These are phyloP conservation scores for Ascochyta clinopodiicola DNA, from an alignment of 2,329 filamentous ascomycete species.

Conservation along the genomic window DNA sequence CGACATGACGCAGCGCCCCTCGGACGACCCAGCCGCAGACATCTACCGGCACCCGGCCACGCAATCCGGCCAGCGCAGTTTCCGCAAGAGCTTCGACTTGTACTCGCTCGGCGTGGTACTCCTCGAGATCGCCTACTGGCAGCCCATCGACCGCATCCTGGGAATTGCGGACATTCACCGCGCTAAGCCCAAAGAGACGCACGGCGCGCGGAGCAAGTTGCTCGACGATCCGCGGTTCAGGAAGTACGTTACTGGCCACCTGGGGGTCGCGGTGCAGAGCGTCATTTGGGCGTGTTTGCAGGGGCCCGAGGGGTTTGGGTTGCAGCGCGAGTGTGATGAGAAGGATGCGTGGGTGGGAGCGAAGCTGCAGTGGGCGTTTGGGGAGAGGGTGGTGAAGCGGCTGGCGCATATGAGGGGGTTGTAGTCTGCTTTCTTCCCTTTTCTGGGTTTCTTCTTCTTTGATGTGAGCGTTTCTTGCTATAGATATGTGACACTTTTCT, in stretches of 20 bases:
- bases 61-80: conserved; percentile 44
- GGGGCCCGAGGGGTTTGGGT: conserved; percentile 39
- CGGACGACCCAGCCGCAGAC: conserved; percentile 55
- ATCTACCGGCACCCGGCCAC: conserved; percentile 59
- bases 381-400: neutral
- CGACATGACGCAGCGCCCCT: conserved; percentile 59
- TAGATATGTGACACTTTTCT: too few species aligned
- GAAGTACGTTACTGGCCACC: conserved; percentile 33
- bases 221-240: conserved; percentile 27
- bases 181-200: conserved; percentile 50
- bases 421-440: neutral
- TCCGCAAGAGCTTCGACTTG: conserved; percentile 60
- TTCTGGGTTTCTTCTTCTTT: too few species aligned
- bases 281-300: conserved; percentile 41
- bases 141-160: conserved; percentile 54
- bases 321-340: conserved; percentile 5
- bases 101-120: conserved; percentile 62
- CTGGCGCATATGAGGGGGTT: conserved; percentile 1
- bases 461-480: too few species aligned
- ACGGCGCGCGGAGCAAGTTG: conserved; percentile 44
- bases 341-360: neutral
- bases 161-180: conserved; percentile 41
- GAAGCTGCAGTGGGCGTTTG: neutral
- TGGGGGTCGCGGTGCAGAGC: conserved; percentile 30
- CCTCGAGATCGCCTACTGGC: conserved; percentile 63